A percentile compares a stretch with the other conserved stretches of the same genome.
Evolutionary conservation across 306 rosid genomes (phyloP).

Genomic region (Arachis hypogaea): DNA sequence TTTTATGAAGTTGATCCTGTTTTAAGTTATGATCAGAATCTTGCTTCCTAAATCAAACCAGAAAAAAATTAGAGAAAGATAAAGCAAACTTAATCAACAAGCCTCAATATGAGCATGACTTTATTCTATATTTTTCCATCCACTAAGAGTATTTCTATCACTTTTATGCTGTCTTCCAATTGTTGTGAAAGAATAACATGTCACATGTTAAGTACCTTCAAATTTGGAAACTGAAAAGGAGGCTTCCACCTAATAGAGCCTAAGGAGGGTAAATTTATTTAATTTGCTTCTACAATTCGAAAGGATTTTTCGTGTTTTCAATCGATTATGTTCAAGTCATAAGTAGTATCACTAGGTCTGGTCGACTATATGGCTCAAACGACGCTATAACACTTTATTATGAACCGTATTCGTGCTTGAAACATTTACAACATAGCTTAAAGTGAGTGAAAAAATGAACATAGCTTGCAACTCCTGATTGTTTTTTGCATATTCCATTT

Average conservation of each 20-base stretch:
- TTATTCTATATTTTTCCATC: slow-evolving; percentile 30
- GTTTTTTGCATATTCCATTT: background rate
- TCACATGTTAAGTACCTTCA: background rate
- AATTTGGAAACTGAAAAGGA: background rate
- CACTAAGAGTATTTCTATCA: background rate
- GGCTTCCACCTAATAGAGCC: no score
- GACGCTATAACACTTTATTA: no score
- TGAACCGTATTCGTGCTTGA: no score
- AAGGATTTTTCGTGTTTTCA: no score
- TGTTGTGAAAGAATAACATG: background rate
- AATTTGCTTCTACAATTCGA: no score
- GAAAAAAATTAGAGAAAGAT: background rate
- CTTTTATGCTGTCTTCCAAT: slow-evolving; percentile 5
- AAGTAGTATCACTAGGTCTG: no score
- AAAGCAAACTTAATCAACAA: background rate
- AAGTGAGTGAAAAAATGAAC: background rate
- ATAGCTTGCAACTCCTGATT: background rate
- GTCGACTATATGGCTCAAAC: no score
- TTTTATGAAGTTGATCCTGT: background rate
- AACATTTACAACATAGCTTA: background rate
- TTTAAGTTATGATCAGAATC: background rate
- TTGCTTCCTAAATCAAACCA: background rate
- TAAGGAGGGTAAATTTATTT: no score
- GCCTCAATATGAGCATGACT: slow-evolving; percentile 9
- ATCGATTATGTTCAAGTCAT: no score